Base-by-base conservation (phyloP, 768 basidiomycete species). In the Boletellus emodensis region DNA sequence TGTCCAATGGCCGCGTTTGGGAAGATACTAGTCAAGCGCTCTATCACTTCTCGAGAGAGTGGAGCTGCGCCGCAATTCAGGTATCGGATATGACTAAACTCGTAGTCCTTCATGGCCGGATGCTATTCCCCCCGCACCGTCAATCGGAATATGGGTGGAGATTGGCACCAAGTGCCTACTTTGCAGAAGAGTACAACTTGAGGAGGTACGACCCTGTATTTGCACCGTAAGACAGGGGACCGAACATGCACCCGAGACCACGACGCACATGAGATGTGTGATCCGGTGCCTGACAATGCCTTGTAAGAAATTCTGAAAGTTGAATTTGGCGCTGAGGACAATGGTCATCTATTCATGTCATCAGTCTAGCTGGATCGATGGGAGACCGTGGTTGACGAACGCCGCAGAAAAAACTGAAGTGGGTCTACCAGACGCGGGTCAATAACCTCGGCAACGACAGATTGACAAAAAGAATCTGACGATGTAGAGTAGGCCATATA, bases 401-500 rank as follows among this genome's bases (percentile, higher is more conserved):
- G 41, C 75, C 78, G 37, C 70, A 68, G 57, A 80, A 85, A 30
- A 87, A 52, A 43, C 76, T 66, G 49, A 71, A 78, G 60, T 86
- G 85, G 35, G 83, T 61, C 83, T 84, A 47, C 18, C 63, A 69
- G 65, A 48, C 68, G 65, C 66, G 30, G 40, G 30, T 54, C 41
- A 57, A 40, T 14, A 18, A 34, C 20, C 4, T 30, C 4, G 17
- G 15, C 1, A 28, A 17, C 45, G 17, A 30, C 5, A 39, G 18
- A 55, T 12, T 0, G 37, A 28, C 37, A n/a, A 13, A 4, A 7
- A 26, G n/a, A 17, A 7, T 38, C 74, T 54, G 45, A 82, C 78
- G 63, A 78, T 81, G 50, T 83, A 75, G 17, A 84, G 75, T 20
- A 86, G 62, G 14, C 85, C 84, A 61, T 85, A 87, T 8, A 85